Evolutionary conservation across 2,329 filamentous ascomycete genomes (phyloP), one percentile per base, ranked within the genome.

Genomic region (Cytospora paraplurivora): DNA sequence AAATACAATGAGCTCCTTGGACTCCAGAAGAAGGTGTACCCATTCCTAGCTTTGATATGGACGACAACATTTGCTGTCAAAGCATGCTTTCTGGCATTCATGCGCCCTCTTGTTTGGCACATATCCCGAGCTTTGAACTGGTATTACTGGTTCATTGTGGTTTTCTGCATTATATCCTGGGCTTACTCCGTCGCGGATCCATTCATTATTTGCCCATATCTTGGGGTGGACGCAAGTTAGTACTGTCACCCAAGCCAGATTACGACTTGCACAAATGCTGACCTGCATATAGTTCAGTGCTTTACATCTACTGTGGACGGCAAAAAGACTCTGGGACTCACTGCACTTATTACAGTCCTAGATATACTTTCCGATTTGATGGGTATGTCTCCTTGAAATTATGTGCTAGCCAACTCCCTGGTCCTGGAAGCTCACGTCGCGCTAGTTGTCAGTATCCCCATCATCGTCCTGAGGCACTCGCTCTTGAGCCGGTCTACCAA

Each of bases 141-240:
- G 63, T 69, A 70, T 53, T 70, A 69, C 60, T 70, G 65, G 68
- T 67, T 63, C 32, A 61, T 68, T 12, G 61, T 68, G 4, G 54
- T 56, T 1, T 68, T 69, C 19, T 64, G 37, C 10, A 34, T 68
- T 21, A 47, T 69, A 17, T 67, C 65, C 34, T 70, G 64, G 63
- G 62, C 61, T 37, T 69, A 66, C 38, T 37, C 61, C n/a, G 62
- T 70, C 12, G 61, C 58, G 13, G 65, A 70, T 17, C 68, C 68
- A 8, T 69, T 69, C 19, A 69, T 70, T 21, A 60, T 69, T 27
- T 70, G 67, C 56, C 66, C 66, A 32, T 67, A 69, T 56, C 69
- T 69, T 55, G 66, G 66, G 21, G 27, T 57, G 33, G 65, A 68
- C 5, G 51, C 67, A 37, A 35, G 69, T 69, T 0, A 57, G 67